Percentiles rank a stretch among this genome's conserved stretches.
Conservation (phyloP, 2,329 filamentous ascomycete species). For the Calonectria montana region DNA sequence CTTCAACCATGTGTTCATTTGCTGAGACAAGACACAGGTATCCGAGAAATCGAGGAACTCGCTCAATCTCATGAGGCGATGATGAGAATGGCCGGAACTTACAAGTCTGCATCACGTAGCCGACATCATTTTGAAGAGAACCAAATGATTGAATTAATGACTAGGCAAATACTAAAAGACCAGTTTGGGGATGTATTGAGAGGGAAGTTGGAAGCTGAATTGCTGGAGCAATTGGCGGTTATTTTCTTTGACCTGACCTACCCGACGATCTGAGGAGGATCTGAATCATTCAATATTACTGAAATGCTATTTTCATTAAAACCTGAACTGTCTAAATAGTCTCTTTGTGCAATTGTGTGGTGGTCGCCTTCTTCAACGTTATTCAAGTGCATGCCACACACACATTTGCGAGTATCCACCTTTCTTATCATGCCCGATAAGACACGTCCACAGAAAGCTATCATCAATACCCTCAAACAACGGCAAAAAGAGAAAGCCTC, state of each 20-base stretch:
- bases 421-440: background rate
- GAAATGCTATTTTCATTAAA: too few relatives aligned
- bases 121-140: background rate
- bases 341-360: too few relatives aligned
- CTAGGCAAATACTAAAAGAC: background rate
- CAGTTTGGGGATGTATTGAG: background rate
- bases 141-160: background rate
- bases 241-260: background rate
- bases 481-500: slow-evolving; percentile 34
- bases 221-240: background rate
- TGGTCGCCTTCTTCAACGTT: too few relatives aligned
- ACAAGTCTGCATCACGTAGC: background rate
- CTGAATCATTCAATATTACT: background rate
- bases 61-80: background rate
- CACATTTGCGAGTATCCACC: background rate
- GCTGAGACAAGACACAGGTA: background rate
- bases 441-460: background rate
- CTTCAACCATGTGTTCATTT: too few relatives aligned
- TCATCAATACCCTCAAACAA: background rate
- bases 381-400: too few relatives aligned
- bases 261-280: background rate
- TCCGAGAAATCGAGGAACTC: background rate
- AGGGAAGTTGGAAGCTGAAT: background rate
- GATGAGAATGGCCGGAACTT: background rate
- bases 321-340: too few relatives aligned